phyloP scores from a whole-genome alignment of 345 rosid species.

The Arabidopsis arenosa region DNA sequence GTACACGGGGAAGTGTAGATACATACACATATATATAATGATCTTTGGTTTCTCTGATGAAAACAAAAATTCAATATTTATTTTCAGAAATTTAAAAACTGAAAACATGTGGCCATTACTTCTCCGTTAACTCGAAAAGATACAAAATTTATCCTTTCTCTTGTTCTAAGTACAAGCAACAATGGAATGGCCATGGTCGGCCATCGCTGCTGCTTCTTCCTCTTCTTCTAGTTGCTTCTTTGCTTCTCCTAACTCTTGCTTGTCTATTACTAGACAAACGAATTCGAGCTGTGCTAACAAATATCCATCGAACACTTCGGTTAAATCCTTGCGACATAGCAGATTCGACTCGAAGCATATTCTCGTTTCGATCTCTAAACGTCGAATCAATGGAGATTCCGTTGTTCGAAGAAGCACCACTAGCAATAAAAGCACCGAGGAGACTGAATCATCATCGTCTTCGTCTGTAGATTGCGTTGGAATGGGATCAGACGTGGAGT shows the following conservation, averaged over 20 bases:
- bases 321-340: constrained; percentile 16
- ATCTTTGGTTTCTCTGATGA: constrained; percentile 27
- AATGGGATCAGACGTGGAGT: constrained; percentile 64
- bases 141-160: constrained; percentile 34
- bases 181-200: constrained; percentile 44
- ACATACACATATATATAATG: neutral
- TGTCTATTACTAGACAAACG: constrained; percentile 19
- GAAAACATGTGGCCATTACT: constrained; percentile 39
- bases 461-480: constrained; percentile 54
- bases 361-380: constrained; percentile 20
- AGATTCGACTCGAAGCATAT: constrained; percentile 28
- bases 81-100: neutral
- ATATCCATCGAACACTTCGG: neutral
- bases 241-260: constrained; percentile 13
- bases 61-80: constrained; percentile 4
- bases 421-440: constrained; percentile 42
- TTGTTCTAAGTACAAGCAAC: constrained; percentile 25
- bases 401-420: constrained; percentile 43
- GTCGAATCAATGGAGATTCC: constrained; percentile 41
- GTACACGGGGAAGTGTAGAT: constrained; percentile 2
- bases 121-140: constrained; percentile 32
- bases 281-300: constrained; percentile 6
- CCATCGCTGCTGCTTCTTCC: constrained; percentile 32
- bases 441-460: constrained; percentile 33
- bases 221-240: constrained; percentile 29